These are phyloP conservation scores for Juglanconis oblonga DNA, from an alignment of 2,329 filamentous ascomycete genomes.

Conservation along the genomic window DNA sequence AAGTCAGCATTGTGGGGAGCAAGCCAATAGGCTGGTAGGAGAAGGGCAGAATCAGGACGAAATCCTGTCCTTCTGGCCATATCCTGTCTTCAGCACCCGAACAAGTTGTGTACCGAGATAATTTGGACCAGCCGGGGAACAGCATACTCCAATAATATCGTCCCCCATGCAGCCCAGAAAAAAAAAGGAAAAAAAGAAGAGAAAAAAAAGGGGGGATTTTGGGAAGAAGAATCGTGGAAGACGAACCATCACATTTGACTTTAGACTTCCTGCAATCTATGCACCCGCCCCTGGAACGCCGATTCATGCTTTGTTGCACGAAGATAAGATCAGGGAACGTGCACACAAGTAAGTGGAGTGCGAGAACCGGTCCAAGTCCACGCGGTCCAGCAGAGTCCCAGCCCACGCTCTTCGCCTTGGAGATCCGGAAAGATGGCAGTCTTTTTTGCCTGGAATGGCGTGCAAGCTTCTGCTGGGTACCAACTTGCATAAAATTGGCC, in stretches of 20 bases:
- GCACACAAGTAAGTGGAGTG: background rate
- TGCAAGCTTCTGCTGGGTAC: too few relatives aligned
- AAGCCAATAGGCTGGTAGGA: background rate
- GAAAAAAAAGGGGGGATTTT: background rate
- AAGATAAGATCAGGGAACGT: background rate
- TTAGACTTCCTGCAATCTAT: conserved; percentile 9
- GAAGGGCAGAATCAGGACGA: background rate
- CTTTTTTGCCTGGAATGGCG: too few relatives aligned
- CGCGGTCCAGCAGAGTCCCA: background rate
- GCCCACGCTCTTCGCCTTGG: too few relatives aligned
- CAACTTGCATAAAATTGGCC: too few relatives aligned
- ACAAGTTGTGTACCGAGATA: too few relatives aligned
- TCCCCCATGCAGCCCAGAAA: background rate
- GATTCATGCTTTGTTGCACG: conserved; percentile 3
- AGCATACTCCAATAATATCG: too few relatives aligned
- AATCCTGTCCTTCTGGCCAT: too few relatives aligned
- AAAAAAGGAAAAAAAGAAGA: background rate
- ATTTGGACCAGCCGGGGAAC: too few relatives aligned
- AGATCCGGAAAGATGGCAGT: too few relatives aligned
- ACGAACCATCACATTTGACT: conserved; percentile 11
- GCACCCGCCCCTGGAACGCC: conserved; percentile 9
- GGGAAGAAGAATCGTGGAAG: background rate
- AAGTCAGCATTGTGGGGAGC: background rate
- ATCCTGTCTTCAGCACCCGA: too few relatives aligned
- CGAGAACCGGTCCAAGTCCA: background rate